Conservation (phyloP, 2,329 filamentous ascomycete species). For the Sodiomyces alkalinus region DNA sequence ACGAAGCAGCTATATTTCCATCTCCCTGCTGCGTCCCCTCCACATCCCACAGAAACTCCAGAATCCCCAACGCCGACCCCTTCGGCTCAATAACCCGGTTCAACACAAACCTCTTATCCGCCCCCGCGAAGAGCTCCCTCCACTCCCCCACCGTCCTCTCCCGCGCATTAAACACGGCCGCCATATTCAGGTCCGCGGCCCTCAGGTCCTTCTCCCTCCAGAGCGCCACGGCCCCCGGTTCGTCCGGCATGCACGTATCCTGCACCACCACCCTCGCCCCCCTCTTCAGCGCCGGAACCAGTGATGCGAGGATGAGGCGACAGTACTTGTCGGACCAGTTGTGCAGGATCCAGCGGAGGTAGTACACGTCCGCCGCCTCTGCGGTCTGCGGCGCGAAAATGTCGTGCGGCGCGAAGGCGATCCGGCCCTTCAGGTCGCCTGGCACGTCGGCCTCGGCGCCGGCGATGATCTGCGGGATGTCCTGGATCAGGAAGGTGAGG, state of each 20-base stretch:
- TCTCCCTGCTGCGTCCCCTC: too few species aligned
- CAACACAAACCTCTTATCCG: too few species aligned
- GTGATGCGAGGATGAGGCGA: slow-evolving; percentile 15
- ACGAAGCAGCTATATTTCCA: too few species aligned
- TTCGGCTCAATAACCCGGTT: too few species aligned
- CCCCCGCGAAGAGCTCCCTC: too few species aligned
- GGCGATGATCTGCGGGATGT: slow-evolving; percentile 9
- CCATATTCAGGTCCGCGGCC: too few species aligned
- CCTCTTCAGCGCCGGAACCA: slow-evolving; percentile 21
- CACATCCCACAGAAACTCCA: too few species aligned
- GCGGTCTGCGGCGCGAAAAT: slow-evolving; percentile 9
- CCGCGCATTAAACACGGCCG: too few species aligned
- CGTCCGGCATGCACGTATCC: slow-evolving; percentile 3
- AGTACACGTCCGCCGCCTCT: slow-evolving; percentile 18
- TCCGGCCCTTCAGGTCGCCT: slow-evolving; percentile 4
- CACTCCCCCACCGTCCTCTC: too few species aligned
- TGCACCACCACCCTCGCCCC: slow-evolving; percentile 13
- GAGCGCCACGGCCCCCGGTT: not conserved
- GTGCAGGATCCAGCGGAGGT: slow-evolving; percentile 28
- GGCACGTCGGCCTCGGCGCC: slow-evolving; percentile 7
- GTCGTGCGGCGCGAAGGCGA: slow-evolving; percentile 9
- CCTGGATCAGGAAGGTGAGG: slow-evolving; percentile 18
- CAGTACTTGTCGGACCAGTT: slow-evolving; percentile 25
- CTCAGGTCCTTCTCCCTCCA: not conserved
- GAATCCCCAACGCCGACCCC: too few species aligned